phyloP scores from a whole-genome alignment of 208 protist species.

The Wallacemonas sp. region DNA sequence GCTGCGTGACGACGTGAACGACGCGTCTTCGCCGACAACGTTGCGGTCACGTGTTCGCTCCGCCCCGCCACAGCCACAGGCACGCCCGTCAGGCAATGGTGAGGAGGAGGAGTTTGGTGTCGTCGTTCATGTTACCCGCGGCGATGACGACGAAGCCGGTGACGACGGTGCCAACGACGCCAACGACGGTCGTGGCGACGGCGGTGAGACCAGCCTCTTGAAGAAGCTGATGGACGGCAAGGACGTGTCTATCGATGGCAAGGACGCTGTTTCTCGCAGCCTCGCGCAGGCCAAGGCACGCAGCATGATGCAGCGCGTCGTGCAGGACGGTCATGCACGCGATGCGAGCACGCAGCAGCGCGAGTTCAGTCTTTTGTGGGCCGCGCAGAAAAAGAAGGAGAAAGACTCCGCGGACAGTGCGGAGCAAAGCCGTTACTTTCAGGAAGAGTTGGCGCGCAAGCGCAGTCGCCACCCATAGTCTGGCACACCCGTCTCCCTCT shows the following conservation, averaged over 20 bases:
- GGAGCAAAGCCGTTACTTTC: slow-evolving; percentile 26
- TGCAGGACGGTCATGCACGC: slow-evolving; percentile 18
- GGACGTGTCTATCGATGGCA: slow-evolving; percentile 37
- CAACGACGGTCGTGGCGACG: slow-evolving; percentile 5
- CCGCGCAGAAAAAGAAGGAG: slow-evolving; percentile 29
- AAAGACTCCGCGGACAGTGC: slow-evolving; percentile 28
- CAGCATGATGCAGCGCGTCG: slow-evolving; percentile 48
- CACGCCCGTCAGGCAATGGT: slow-evolving; percentile 3
- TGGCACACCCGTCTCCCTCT: too few species aligned
- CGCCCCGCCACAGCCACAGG: not conserved
- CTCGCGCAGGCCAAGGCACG: slow-evolving; percentile 56
- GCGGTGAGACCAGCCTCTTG: slow-evolving; percentile 43
- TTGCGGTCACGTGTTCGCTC: too few species aligned
- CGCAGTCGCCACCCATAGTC: too few species aligned
- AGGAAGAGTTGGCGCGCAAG: slow-evolving; percentile 22
- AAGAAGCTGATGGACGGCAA: slow-evolving; percentile 58
- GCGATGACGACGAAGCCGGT: not conserved
- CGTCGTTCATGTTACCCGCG: slow-evolving; percentile 25
- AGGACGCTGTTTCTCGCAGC: slow-evolving; percentile 37
- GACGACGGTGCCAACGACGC: not conserved
- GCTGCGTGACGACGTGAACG: slow-evolving; percentile 10
- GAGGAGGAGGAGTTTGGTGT: slow-evolving; percentile 33
- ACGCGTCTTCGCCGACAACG: not conserved
- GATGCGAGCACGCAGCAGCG: slow-evolving; percentile 23
- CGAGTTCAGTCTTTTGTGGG: slow-evolving; percentile 39